Percentiles rank a stretch among this genome's conserved stretches.
phyloP scores from a whole-genome alignment of 768 basidiomycete genomes.

The Dictyophora rubrovolvata region DNA sequence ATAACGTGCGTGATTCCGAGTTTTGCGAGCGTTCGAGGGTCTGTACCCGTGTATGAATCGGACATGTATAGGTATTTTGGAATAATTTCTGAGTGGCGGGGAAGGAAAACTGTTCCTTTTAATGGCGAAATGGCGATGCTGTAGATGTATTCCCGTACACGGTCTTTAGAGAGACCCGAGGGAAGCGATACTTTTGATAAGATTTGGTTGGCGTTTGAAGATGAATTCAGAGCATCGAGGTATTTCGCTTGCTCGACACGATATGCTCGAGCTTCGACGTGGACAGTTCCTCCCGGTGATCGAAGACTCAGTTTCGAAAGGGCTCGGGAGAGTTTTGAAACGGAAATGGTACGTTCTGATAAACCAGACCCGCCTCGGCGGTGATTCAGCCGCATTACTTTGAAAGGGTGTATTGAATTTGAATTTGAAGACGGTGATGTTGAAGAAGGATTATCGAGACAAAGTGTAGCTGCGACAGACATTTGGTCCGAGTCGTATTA shows the following conservation, averaged over 20 bases:
- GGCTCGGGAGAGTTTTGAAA: slow-evolving; percentile 3
- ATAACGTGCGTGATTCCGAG: slow-evolving; percentile 6
- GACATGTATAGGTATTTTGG: not conserved
- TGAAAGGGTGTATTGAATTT: not conserved
- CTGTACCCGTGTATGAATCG: slow-evolving; percentile 5
- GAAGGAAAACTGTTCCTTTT: slow-evolving; percentile 2
- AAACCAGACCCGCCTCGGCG: not conserved
- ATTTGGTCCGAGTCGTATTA: not conserved
- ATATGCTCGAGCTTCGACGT: not conserved
- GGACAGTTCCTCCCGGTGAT: not conserved
- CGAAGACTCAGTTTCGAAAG: slow-evolving; percentile 2
- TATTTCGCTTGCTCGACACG: not conserved
- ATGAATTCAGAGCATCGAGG: not conserved
- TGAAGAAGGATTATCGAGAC: not conserved
- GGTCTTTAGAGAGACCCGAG: not conserved
- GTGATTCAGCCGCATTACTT: not conserved
- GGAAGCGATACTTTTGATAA: not conserved
- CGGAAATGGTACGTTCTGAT: not conserved
- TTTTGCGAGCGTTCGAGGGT: not conserved
- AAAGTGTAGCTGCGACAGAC: not conserved
- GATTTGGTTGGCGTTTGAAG: not conserved
- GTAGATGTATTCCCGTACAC: not conserved
- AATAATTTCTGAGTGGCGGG: slow-evolving; percentile 4
- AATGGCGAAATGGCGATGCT: not conserved
- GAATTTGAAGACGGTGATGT: not conserved